Base-by-base conservation (phyloP, 345 rosid genomes). In the Jatropha curcas region DNA sequence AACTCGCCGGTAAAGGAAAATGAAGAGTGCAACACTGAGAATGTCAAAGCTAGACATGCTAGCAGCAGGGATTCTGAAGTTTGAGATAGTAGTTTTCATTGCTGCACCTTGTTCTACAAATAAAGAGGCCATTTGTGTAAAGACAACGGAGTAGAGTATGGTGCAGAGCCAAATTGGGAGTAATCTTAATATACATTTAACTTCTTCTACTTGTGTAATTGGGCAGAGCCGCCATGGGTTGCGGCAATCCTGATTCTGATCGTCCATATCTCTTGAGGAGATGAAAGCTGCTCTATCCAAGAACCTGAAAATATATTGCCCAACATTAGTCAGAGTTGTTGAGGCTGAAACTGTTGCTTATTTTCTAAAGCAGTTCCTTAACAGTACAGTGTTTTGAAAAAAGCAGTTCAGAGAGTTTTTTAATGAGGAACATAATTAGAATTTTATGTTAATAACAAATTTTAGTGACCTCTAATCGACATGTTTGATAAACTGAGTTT, bases 61-160 rank as follows among this genome's bases (percentile, higher is more conserved):
- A 22, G 99, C 98, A 0, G 99, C 87, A 2, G 99, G 99, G 74
- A 96, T 82, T 70, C 76, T 84, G 87, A 96, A 96, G 70, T 84
- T 77, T 3, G 90, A 82, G 68, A 96, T 56, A 1, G 77, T 78
- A 19, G 98, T 96, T 72, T 87, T 96, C 99, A 96, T 96, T 16
- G 96, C 98, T 56, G 97, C 98, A 9, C 99, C 99, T 90, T 96
- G 99, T 81, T 90, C 99, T 22, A 96, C 99, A 51, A 96, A 96
- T 19, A 96, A 85, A 43, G 99, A 96, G 22, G 99, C 99, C 99
- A 96, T 96, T 77, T 96, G 99, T 5, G 99, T 95, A 81, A 95
- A 95, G 70, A 90, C 98, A 1, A 95, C 98, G 0, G 99, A 95
- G 87, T 96, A 96, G 65, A 93, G 62, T 62, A 96, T 91, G 77